Base-by-base conservation (phyloP, 169 alveolate genomes). In the Plasmodium cynomolgi region DNA sequence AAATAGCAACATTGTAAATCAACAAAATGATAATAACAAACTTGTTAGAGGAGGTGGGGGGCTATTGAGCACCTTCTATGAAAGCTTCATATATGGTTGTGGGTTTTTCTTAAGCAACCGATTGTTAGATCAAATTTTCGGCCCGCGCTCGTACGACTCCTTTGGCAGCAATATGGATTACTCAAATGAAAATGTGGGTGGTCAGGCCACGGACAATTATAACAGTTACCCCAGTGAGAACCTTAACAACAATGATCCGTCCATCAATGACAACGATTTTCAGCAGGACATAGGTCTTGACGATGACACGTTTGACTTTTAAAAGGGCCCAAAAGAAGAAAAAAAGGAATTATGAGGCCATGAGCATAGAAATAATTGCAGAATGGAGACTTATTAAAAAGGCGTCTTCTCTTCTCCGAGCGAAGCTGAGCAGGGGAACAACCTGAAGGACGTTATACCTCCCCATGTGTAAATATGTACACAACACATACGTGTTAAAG, bases 81-180 rank as follows among this genome's bases (percentile, higher is more conserved):
- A 88, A 50, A 88, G 93, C 72, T 88, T 88, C 81, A 79, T 88
- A 56, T 88, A 88, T 88, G 93, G 93, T 58, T 88, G 93, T 88
- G 93, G 93, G 8, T 88, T 88, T 33, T 88, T 88, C 75, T 88
- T 88, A 88, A 88, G 93, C 72, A 88, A 88, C 73, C 58, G 93
- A 88, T 77, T 88, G 82, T 75, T 88, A 39, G 93, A 88, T 88
- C 93, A 88, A 72, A 88, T 88, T 58, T 88, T 88, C 47, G 93
- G 93, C 31, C 86, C 93, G 4, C 86, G 93, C 29, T 5, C 86
- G 56, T 88, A 72, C 58, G 93, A 88, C 82, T 37, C 93, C n/a
- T 88, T 72, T 58, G 33, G 13, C 33, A 88, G 54, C 47, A 75
- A 88, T 88, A 80, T 33, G 41, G 93, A 50, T 54, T 79, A 13